A percentile compares a stretch with the other conserved stretches of the same genome.
Conservation (phyloP, 306 rosid genomes). For the Trichosanthes cucumerina region DNA sequence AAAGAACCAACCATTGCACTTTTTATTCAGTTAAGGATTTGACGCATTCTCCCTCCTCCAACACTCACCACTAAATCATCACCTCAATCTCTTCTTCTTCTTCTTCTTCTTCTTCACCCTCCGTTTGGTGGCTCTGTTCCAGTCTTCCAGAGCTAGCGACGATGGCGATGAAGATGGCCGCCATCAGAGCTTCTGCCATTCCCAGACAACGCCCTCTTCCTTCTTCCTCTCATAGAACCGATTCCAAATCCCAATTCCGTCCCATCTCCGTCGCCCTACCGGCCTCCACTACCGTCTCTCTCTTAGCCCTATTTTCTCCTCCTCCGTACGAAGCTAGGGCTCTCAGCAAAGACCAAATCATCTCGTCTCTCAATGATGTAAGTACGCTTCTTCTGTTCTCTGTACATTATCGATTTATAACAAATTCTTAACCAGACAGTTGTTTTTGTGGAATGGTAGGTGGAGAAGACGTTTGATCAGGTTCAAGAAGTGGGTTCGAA, state of each 20-base stretch:
- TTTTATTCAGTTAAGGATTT: neutral
- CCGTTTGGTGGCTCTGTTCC: neutral
- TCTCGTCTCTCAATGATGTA: constrained; percentile 70
- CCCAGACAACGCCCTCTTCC: constrained; percentile 29
- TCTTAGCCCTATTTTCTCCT: constrained; percentile 57
- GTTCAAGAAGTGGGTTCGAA: constrained; percentile 64
- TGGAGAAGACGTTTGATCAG: constrained; percentile 71
- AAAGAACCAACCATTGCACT: neutral
- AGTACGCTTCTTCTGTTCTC: neutral
- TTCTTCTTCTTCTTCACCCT: neutral
- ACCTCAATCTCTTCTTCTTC: neutral
- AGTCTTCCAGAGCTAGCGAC: constrained; percentile 12
- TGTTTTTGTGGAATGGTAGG: constrained; percentile 25
- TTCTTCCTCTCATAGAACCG: constrained; percentile 18
- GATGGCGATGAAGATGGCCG: constrained; percentile 48
- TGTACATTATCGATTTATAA: neutral
- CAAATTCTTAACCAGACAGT: neutral
- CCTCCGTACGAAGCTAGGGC: constrained; percentile 61
- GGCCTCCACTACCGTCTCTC: constrained; percentile 57
- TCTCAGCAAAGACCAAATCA: constrained; percentile 58
- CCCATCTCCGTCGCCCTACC: constrained; percentile 45
- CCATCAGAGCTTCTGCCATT: constrained; percentile 52
- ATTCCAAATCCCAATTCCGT: constrained; percentile 25
- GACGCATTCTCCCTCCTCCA: neutral
- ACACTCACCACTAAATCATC: neutral